Base-by-base conservation (phyloP, 1,139 yeast species). In the Nakaseomyces sp. region DNA sequence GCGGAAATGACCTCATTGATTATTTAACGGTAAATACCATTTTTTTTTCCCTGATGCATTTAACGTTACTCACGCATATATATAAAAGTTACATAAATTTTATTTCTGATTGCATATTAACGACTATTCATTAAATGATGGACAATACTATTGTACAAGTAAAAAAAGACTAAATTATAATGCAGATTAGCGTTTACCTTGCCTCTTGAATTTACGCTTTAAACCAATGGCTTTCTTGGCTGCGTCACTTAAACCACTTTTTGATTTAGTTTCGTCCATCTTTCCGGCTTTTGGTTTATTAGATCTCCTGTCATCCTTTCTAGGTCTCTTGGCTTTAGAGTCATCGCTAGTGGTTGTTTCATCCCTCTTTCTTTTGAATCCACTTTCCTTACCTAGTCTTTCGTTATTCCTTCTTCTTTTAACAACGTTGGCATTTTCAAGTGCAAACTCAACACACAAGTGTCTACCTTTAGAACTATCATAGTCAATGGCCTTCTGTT, bases 401-500 rank as follows among this genome's bases (percentile, higher is more conserved):
- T 76, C 76, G 54, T 74, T 78, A 43, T 88, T 96, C 52, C 78
- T 76, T 69, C 97, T 80, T 67, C 96, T 81, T 65, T 84, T 86
- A 37, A 91, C 82, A 45, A 91, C 95, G 60, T 84, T 84, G 16
- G 96, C 94, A 63, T 91, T 88, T 64, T 89, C 97, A 58, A 91
- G 74, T 7, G 99, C 97, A 70, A 93, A 91, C 64, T 91, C 99
- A 22, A 79, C 97, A 56, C 91, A 87, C 49, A 91, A 71, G 49
- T 87, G 77, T 68, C 96, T 79, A 63, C 78, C 80, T 40, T 72
- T 70, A 4, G 56, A 47, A 30, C 77, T 76, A 47, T 78, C 83
- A 40, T 70, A 56, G 49, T 76, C 69, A 15, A 77, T 75, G 25
- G 63, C 44, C 58, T 77, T 74, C 63, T 70, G 67, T 63, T 82